Conservation (phyloP, 495 filamentous ascomycete genomes). For the Lineolata rhizophorae region DNA sequence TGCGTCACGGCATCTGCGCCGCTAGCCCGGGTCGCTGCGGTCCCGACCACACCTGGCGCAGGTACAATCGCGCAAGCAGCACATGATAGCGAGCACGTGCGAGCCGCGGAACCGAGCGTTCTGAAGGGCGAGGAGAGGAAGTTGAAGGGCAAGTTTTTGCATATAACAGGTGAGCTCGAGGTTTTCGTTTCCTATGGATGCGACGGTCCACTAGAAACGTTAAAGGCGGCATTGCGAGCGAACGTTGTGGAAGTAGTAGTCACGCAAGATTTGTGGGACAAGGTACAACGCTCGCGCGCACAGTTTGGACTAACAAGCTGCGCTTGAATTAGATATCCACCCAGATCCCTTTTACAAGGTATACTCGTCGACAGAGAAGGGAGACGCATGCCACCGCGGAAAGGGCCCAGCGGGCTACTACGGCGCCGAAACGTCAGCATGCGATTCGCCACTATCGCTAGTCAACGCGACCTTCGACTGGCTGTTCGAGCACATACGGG, state of each 20-base stretch:
- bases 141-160: constrained; percentile 69
- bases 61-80: too few species aligned
- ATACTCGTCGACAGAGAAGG: constrained; percentile 44
- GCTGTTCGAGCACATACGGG: constrained; percentile 67
- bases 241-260: too few species aligned
- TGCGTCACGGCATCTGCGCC: too few species aligned
- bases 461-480: constrained; percentile 82
- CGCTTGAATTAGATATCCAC: constrained; percentile 46
- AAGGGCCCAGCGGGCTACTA: constrained; percentile 56
- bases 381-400: constrained; percentile 56
- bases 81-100: too few species aligned
- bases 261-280: too few species aligned
- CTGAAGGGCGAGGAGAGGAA: constrained; percentile 11
- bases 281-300: background rate
- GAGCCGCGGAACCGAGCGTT: too few species aligned
- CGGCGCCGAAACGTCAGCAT: constrained; percentile 68
- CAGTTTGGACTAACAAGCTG: background rate
- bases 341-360: constrained; percentile 67
- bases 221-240: too few species aligned
- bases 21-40: too few species aligned
- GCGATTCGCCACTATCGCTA: constrained; percentile 61
- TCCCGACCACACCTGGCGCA: too few species aligned
- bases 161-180: constrained; percentile 60
- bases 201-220: background rate
- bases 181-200: background rate